Base-by-base conservation (phyloP, 140 eudicot genomes). In the Erigeron philadelphicus region DNA sequence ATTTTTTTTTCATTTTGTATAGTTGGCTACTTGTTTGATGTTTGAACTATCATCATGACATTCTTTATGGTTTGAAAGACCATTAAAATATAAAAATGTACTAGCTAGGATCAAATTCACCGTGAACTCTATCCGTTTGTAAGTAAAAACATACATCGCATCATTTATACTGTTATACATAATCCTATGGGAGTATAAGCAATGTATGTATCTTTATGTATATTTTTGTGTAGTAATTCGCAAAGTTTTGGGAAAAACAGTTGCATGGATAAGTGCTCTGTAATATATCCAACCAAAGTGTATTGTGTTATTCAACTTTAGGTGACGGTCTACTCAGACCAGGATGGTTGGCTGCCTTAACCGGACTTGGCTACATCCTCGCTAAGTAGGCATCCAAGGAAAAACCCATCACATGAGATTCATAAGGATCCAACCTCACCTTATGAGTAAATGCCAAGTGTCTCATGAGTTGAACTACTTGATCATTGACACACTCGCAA, bases 31-130 rank as follows among this genome's bases (percentile, higher is more conserved):
- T 10, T 57, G 57, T 61, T 56, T 76, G 35, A 45, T 43, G 67
- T 68, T 58, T 53, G 69, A 50, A 25, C 44, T 21, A 15, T 54
- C 72, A 52, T 53, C 72, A 64, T 63, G 68, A 47, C 67, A 71
- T 63, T 70, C 50, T 62, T 76, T 50, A 76, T 61, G 66, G 80
- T 61, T 15, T 62, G 17, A 45, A 16, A 57, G 2, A 52, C 75
- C 70, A 52, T 68, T 59, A 23, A 23, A 9, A 8, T 17, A 35
- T 13, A 58, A 38, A 10, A 9, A 23, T 21, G n/a, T 68, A 76
- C 16, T 58, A 48, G 48, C 44, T 45, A 16, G 0, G 46, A 71
- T 64, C 77, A 31, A 65, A 50, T 69, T 54, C 40, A 10, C n/a
- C 0, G 48, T 55, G 72, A 69, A 40, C 50, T 75, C 15, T 52